Evolutionary conservation across 805 yeast genomes (phyloP).

Genomic region (Lipomyces starkeyi): DNA sequence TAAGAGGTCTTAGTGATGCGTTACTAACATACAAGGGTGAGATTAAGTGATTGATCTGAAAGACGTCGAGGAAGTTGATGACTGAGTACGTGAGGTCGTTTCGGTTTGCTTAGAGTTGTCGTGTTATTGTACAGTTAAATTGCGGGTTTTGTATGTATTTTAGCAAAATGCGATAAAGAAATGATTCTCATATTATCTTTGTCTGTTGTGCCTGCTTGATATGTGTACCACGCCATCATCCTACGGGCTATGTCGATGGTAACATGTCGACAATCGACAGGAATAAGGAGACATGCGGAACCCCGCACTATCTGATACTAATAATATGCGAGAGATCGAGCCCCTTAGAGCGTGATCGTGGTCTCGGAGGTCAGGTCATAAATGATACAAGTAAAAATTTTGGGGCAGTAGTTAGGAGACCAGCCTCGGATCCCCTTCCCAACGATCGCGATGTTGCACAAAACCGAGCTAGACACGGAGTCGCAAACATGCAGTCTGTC

Average conservation of each 20-base stretch:
- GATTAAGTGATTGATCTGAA: not conserved
- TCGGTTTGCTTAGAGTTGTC: constrained; percentile 1
- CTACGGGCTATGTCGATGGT: not conserved
- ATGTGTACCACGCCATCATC: not conserved
- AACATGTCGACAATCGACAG: not conserved
- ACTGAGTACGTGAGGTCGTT: constrained; percentile 3
- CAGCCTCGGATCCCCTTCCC: not conserved
- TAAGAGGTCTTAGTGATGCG: constrained; percentile 1
- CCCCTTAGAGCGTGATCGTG: not conserved
- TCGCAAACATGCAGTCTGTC: too few relatives aligned
- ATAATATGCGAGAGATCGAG: not conserved
- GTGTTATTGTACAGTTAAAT: constrained; percentile 3
- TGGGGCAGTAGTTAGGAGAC: too few relatives aligned
- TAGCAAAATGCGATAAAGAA: constrained; percentile 4
- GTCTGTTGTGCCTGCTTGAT: too few relatives aligned
- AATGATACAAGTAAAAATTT: too few relatives aligned
- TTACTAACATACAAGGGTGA: not conserved
- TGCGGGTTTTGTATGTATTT: constrained; percentile 4
- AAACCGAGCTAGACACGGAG: too few relatives aligned
- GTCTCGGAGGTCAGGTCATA: too few relatives aligned
- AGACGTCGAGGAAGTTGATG: constrained; percentile 3
- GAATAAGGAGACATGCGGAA: not conserved
- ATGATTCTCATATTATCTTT: not conserved
- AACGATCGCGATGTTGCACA: not conserved
- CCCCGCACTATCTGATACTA: not conserved